Conservation (phyloP, 176 grass and related monocot genomes). For the Lolium rigidum region DNA sequence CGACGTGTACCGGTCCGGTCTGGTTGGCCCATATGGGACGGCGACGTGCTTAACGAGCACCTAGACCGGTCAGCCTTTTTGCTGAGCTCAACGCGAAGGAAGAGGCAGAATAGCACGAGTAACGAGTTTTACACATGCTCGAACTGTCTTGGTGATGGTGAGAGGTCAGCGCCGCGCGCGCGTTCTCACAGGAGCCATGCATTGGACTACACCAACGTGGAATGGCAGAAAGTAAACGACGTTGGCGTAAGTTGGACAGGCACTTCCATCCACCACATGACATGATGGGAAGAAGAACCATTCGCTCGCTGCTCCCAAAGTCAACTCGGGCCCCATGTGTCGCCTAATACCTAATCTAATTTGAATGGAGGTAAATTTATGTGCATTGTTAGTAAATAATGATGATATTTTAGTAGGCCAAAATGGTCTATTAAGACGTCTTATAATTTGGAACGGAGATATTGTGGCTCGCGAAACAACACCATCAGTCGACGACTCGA, state of each 20-base stretch:
- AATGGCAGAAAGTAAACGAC: conserved; percentile 42
- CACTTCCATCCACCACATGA: conserved; percentile 5
- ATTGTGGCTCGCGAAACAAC: too few relatives aligned
- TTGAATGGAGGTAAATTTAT: too few relatives aligned
- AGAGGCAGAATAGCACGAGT: conserved; percentile 9
- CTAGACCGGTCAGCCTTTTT: conserved; percentile 37
- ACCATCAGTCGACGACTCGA: too few relatives aligned
- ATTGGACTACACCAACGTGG: neutral
- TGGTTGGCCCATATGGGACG: conserved; percentile 10
- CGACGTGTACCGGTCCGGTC: conserved; percentile 21
- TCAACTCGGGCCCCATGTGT: conserved; percentile 24
- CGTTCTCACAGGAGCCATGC: conserved; percentile 19
- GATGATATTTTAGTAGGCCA: too few relatives aligned
- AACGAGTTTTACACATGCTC: conserved; percentile 38
- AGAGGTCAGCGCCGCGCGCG: conserved; percentile 45
- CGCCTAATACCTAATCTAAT: too few relatives aligned
- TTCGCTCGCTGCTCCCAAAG: neutral
- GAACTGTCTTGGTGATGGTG: conserved; percentile 25
- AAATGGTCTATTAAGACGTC: too few relatives aligned
- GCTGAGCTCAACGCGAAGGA: neutral
- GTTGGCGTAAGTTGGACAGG: conserved; percentile 31
- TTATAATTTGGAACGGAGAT: too few relatives aligned
- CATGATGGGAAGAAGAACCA: conserved; percentile 14
- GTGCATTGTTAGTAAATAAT: too few relatives aligned
- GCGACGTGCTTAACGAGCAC: neutral